phyloP scores from a whole-genome alignment of 805 yeast genomes.

The Candida stauntonica region DNA sequence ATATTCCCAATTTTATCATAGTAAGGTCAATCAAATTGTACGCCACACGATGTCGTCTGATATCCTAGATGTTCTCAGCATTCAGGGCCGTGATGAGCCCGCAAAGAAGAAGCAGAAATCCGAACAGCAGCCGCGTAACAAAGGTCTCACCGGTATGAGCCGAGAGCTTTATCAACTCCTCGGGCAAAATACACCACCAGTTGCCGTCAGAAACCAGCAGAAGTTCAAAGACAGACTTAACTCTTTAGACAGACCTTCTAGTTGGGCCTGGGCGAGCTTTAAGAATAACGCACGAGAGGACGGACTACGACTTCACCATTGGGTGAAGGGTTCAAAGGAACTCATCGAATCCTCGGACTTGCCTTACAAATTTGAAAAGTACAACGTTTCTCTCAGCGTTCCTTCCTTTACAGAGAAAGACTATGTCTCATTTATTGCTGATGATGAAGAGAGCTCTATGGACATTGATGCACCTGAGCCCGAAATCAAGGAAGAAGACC shows the following conservation, averaged over 20 bases:
- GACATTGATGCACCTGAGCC: too few species aligned
- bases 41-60: slow-evolving; percentile 43
- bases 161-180: slow-evolving; percentile 83
- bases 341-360: slow-evolving; percentile 25
- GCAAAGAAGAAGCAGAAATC: slow-evolving; percentile 33
- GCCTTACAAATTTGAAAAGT: slow-evolving; percentile 71
- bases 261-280: slow-evolving; percentile 76
- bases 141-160: slow-evolving; percentile 64
- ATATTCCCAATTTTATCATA: background rate
- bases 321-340: slow-evolving; percentile 73
- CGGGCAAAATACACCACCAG: slow-evolving; percentile 91
- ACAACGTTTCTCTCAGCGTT: slow-evolving; percentile 60
- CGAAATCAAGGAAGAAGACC: slow-evolving; percentile 11
- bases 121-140: slow-evolving; percentile 19
- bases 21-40: background rate
- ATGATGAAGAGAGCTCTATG: slow-evolving; percentile 20
- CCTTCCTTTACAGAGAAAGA: slow-evolving; percentile 66
- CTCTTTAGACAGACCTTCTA: slow-evolving; percentile 59
- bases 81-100: slow-evolving; percentile 35
- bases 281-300: slow-evolving; percentile 48
- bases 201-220: slow-evolving; percentile 45
- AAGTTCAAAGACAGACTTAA: slow-evolving; percentile 63
- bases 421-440: slow-evolving; percentile 47
- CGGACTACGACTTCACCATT: slow-evolving; percentile 60
- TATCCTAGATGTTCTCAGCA: slow-evolving; percentile 72